Base-by-base conservation (phyloP, 805 yeast species). In the Schwanniomyces pseudopolymorphus region DNA sequence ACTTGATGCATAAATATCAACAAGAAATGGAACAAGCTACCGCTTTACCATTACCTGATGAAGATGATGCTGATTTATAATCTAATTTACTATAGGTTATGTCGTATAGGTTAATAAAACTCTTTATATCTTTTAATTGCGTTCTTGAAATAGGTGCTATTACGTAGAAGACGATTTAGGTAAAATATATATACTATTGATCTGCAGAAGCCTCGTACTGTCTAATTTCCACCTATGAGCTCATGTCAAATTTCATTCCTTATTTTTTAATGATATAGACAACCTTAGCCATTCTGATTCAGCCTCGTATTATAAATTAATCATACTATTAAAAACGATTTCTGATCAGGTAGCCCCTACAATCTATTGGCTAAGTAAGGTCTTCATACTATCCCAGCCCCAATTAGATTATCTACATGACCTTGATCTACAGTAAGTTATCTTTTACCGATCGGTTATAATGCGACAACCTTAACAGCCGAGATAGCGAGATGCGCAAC, bases 11-110 rank as follows among this genome's bases (percentile, higher is more conserved):
- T 79, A 91, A 92, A 79, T 94, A 94, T 82, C 97, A 94, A 83
- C 95, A 90, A 70, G 99, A 94, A 81, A 92, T 94, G 96, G 97
- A 89, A 73, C 95, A 88, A 78, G 99, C 99, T 66, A 89, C 98
- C 61, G 96, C 97, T 59, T 81, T 94, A 83, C 99, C 99, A 74
- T 86, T 94, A 74, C 99, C 99, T 60, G 99, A 94, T 79, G 99
- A 94, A 81, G 99, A 94, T 72, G 99, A 94, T 69, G 97, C 97
- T 68, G 99, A 94, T 77, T 87, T 94, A 78, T 94, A 89, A 79
- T 56, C 50, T 36, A 16, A 16, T 10, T 36, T 19, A n/a, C 4
- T 19, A 19, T 20, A 36, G 25, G 22, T 36, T 36, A 28, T 19
- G 25, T 49, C 21, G 31, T 49, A 10, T 43, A 35, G 37, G 37